A percentile compares a stretch with the other conserved stretches of the same genome.
These are phyloP conservation scores for Raddia guianensis DNA, from an alignment of 176 grass and related monocot genomes.

Conservation along the genomic window DNA sequence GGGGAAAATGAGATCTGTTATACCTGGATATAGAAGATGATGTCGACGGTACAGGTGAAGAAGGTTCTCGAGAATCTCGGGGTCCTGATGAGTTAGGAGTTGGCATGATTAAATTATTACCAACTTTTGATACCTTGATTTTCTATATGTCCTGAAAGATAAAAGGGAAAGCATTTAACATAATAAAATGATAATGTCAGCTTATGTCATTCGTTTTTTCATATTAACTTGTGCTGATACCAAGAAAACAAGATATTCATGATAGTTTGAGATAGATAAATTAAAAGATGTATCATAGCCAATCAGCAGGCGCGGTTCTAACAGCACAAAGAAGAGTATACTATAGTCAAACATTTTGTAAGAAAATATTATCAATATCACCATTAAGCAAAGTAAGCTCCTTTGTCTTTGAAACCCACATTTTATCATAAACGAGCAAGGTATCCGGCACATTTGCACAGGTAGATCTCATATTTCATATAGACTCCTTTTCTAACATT, in stretches of 20 bases:
- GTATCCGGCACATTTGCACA: no score
- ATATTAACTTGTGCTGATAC: conserved; percentile 10
- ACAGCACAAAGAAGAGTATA: conserved; percentile 29
- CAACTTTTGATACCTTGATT: conserved; percentile 31
- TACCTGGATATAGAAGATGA: conserved; percentile 90
- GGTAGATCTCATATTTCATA: no score
- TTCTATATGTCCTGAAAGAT: conserved; percentile 38
- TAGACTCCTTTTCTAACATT: no score
- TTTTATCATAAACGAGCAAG: not conserved
- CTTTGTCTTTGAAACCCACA: not conserved
- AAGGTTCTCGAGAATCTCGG: conserved; percentile 37
- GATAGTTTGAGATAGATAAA: conserved; percentile 13
- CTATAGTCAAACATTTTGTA: conserved; percentile 18
- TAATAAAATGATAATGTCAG: conserved; percentile 23
- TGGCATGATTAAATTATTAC: conserved; percentile 54
- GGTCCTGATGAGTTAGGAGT: conserved; percentile 44
- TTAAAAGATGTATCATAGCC: conserved; percentile 25
- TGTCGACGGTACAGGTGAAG: conserved; percentile 67
- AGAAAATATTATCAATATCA: conserved; percentile 14
- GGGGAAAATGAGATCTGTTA: not conserved
- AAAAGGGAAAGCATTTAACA: conserved; percentile 32
- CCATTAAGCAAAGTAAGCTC: not conserved
- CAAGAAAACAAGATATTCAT: conserved; percentile 26
- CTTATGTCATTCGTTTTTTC: conserved; percentile 23
- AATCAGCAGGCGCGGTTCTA: conserved; percentile 13